Conservation (phyloP, 2,329 filamentous ascomycete genomes). For the Phyllosticta capitalensis region DNA sequence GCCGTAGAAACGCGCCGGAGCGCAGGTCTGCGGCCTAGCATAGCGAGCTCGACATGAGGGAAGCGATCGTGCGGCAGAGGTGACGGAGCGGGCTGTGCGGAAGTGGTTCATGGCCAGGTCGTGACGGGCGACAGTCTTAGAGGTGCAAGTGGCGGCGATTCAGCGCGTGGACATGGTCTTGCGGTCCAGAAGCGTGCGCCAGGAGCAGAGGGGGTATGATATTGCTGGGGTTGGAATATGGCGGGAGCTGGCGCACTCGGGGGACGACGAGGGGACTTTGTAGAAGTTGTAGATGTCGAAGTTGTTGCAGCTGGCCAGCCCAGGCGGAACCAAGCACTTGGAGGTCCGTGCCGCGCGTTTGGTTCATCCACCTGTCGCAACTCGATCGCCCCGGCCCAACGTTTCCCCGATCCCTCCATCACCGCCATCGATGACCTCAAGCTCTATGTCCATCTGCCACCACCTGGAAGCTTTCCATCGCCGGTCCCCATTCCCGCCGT, state of each 20-base stretch:
- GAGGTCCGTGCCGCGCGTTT: background rate
- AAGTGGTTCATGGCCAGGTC: background rate
- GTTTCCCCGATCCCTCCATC: conserved; percentile 3
- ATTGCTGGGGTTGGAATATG: too few relatives aligned
- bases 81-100: background rate
- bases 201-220: background rate
- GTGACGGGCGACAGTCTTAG: background rate
- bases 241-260: background rate
- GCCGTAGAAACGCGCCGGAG: background rate
- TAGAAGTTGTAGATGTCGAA: background rate
- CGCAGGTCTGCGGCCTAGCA: background rate
- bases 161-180: background rate
- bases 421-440: background rate
- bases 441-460: background rate
- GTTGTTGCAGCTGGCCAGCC: too few relatives aligned
- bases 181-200: background rate
- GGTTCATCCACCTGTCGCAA: too few relatives aligned
- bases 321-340: background rate
- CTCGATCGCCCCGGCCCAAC: conserved; percentile 3
- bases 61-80: background rate
- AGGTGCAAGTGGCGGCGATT: background rate
- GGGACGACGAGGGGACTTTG: background rate
- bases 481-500: conserved; percentile 17
- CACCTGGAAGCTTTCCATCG: background rate
- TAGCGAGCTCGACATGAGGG: background rate